Evolutionary conservation across 306 rosid genomes (phyloP).

Genomic region (Nissolia schottii): DNA sequence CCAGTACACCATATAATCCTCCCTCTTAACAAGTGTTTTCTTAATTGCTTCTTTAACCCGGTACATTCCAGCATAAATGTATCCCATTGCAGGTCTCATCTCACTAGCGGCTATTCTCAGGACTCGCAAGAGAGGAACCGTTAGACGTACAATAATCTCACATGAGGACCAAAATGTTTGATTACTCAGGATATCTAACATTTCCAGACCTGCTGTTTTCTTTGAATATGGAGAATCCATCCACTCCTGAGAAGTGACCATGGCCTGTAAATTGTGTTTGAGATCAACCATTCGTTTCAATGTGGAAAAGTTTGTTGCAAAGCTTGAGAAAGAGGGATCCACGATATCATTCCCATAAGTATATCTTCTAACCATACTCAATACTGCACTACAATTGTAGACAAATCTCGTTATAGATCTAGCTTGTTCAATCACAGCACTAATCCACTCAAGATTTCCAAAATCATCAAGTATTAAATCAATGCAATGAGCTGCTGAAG

Average conservation of each 20-base stretch:
- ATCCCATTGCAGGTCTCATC: conserved; percentile 89
- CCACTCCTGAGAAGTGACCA: conserved; percentile 93
- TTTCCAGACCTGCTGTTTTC: conserved; percentile 73
- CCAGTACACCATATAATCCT: conserved; percentile 82
- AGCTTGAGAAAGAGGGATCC: conserved; percentile 57
- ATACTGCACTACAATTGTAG: conserved; percentile 61
- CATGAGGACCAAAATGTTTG: conserved; percentile 91
- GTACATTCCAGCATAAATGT: conserved; percentile 76
- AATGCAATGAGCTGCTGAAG: conserved; percentile 64
- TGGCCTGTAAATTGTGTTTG: conserved; percentile 71
- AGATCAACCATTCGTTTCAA: conserved; percentile 78
- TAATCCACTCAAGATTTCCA: conserved; percentile 70
- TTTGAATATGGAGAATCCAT: conserved; percentile 72
- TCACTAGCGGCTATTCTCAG: conserved; percentile 58
- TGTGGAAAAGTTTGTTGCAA: conserved; percentile 60
- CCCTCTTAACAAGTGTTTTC: conserved; percentile 63
- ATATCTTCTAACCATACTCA: conserved; percentile 75
- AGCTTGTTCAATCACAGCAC: conserved; percentile 64
- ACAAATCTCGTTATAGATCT: conserved; percentile 75
- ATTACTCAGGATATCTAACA: conserved; percentile 64
- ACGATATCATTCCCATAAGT: conserved; percentile 73
- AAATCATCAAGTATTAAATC: conserved; percentile 73
- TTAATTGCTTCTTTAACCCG: conserved; percentile 78
- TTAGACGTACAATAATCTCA: conserved; percentile 53
- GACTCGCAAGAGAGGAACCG: conserved; percentile 68